A percentile compares a stretch with the other conserved stretches of the same genome.
phyloP scores from a whole-genome alignment of 2,329 filamentous ascomycete species.

The Arthroderma uncinatum region DNA sequence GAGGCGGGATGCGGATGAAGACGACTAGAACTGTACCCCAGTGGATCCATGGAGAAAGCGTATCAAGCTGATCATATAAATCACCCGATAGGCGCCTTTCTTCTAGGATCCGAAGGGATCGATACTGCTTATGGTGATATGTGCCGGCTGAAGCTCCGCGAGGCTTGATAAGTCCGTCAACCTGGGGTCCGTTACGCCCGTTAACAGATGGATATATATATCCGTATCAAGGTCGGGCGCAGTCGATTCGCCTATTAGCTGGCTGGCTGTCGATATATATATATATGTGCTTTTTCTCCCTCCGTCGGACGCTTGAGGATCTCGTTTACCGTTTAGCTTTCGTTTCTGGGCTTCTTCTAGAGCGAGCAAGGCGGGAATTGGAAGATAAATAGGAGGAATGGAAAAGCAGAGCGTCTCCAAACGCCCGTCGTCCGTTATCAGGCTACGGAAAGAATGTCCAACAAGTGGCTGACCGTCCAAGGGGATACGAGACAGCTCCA shows the following conservation, averaged over 20 bases:
- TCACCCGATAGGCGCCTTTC: neutral
- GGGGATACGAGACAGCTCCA: neutral
- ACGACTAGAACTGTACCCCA: neutral
- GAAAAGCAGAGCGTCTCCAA: neutral
- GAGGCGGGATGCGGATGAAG: neutral
- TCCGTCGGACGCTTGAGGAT: neutral
- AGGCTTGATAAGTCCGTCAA: neutral
- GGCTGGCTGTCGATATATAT: neutral
- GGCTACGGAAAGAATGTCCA: neutral
- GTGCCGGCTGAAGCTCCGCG: neutral
- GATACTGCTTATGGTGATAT: neutral
- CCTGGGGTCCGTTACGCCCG: slow-evolving; percentile 1
- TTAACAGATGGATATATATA: neutral
- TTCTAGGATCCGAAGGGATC: neutral
- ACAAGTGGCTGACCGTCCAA: neutral
- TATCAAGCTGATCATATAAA: slow-evolving; percentile 1
- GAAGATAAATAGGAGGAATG: neutral
- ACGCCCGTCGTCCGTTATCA: neutral
- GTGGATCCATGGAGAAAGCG: slow-evolving; percentile 1
- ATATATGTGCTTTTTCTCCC: neutral
- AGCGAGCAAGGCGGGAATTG: neutral
- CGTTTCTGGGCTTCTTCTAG: neutral
- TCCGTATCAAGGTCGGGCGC: neutral
- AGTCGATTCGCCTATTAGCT: neutral
- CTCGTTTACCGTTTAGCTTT: neutral